Conservation (phyloP, 2,329 filamentous ascomycete genomes). For the Pyricularia pennisetigena region DNA sequence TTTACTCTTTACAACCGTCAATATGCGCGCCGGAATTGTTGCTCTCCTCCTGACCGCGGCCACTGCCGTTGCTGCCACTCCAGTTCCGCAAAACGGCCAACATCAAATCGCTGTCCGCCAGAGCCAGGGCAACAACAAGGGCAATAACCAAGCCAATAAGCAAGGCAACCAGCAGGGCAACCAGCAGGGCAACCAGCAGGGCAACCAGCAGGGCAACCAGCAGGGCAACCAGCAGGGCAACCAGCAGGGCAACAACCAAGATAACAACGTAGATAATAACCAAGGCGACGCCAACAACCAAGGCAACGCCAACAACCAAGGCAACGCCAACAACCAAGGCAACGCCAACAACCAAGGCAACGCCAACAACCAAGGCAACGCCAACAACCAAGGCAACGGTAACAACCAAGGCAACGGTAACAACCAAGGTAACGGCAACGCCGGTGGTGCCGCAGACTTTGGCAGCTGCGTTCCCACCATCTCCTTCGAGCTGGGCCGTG, state of each 20-base stretch:
- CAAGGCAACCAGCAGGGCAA: background rate
- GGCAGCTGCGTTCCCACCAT: conserved; percentile 46
- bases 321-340: background rate
- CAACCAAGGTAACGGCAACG: conserved; percentile 8
- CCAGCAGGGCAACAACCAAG: conserved; percentile 4
- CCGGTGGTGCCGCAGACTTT: conserved; percentile 34
- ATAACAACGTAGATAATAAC: background rate
- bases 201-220: background rate
- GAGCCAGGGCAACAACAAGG: background rate
- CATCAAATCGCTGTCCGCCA: too few species aligned
- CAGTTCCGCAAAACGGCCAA: background rate
- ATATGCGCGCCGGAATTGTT: background rate
- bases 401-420: conserved; percentile 9
- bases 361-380: conserved; percentile 9
- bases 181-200: background rate
- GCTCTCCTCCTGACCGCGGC: conserved; percentile 4
- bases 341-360: conserved; percentile 6
- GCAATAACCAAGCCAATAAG: background rate
- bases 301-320: conserved; percentile 4
- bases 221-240: background rate
- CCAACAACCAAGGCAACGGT: background rate
- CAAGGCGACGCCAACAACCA: conserved; percentile 4
- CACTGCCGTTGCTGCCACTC: conserved; percentile 2
- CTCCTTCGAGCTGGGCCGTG: conserved; percentile 47
- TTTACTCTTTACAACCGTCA: background rate